A percentile compares a stretch with the other conserved stretches of the same genome.
phyloP scores from a whole-genome alignment of 371 early-diverging fungal genomes.

The Zancudomyces culisetae region DNA sequence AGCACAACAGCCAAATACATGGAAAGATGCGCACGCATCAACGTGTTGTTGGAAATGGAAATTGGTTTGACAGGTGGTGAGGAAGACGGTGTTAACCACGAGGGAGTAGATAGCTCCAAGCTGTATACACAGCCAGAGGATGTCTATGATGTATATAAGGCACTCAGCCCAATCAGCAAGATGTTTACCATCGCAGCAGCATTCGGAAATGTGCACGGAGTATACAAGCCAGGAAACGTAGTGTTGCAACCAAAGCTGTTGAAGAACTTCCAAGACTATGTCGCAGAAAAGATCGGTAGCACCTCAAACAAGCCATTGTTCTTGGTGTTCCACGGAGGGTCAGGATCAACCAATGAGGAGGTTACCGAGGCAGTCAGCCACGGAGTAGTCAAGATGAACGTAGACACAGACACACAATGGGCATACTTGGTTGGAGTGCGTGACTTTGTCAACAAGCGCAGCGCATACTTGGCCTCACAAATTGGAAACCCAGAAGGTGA shows the following conservation, averaged over 20 bases:
- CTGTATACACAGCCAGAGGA: slow-evolving; percentile 85
- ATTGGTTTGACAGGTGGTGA: slow-evolving; percentile 91
- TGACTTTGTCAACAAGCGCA: slow-evolving; percentile 45
- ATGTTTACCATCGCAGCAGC: slow-evolving; percentile 82
- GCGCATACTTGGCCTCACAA: slow-evolving; percentile 63
- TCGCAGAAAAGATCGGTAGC: slow-evolving; percentile 38
- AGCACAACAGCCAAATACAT: slow-evolving; percentile 66
- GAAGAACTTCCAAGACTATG: slow-evolving; percentile 66
- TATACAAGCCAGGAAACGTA: slow-evolving; percentile 84
- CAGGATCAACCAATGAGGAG: slow-evolving; percentile 63
- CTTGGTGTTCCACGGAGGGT: slow-evolving; percentile 91
- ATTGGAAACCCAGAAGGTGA: slow-evolving; percentile 83
- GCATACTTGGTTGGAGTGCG: slow-evolving; percentile 59
- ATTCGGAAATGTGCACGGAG: slow-evolving; percentile 84
- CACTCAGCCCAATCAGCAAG: slow-evolving; percentile 49
- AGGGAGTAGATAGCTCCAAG: slow-evolving; percentile 59
- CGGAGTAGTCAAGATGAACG: slow-evolving; percentile 90
- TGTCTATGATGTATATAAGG: slow-evolving; percentile 72
- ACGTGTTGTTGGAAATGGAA: slow-evolving; percentile 78
- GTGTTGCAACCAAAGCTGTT: slow-evolving; percentile 69
- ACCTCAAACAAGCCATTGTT: slow-evolving; percentile 51
- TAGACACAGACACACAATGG: slow-evolving; percentile 75
- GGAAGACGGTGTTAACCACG: slow-evolving; percentile 89
- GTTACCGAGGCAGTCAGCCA: slow-evolving; percentile 56
- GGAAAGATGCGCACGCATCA: slow-evolving; percentile 66